Conservation (phyloP, 2,329 filamentous ascomycete genomes). For the Penicillium sp. region DNA sequence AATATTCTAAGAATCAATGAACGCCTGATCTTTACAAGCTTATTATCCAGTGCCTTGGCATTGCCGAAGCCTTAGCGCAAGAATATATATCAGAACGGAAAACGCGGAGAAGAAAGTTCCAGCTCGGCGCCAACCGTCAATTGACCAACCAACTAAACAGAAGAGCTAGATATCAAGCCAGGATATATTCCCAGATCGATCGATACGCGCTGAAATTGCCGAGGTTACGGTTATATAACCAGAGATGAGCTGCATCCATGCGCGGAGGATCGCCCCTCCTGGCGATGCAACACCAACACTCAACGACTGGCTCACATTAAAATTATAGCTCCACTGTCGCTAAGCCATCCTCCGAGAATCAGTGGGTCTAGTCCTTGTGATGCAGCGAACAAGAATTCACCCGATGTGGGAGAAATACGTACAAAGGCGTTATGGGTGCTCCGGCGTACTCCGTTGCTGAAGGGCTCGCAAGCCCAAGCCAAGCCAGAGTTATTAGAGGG, state of each 20-base stretch:
- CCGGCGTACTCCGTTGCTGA: constrained; percentile 1
- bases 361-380: not conserved
- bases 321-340: not conserved
- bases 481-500: not conserved
- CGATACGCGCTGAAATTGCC: not conserved
- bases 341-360: not conserved
- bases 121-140: not conserved
- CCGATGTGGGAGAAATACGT: not conserved
- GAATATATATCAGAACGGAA: not conserved
- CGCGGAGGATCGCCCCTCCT: not conserved
- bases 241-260: not conserved
- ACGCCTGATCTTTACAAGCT: not conserved
- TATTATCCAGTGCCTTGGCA: not conserved
- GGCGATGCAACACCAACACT: not conserved
- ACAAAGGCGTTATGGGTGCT: not conserved
- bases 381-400: not conserved
- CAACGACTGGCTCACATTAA: not conserved
- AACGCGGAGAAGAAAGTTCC: not conserved
- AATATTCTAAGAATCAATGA: not conserved
- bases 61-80: not conserved
- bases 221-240: not conserved
- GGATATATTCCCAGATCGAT: not conserved
- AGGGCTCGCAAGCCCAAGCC: not conserved
- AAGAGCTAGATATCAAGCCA: not conserved
- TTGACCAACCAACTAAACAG: not conserved